phyloP scores from a whole-genome alignment of 208 protist species.

The Leishmania martiniquensis region DNA sequence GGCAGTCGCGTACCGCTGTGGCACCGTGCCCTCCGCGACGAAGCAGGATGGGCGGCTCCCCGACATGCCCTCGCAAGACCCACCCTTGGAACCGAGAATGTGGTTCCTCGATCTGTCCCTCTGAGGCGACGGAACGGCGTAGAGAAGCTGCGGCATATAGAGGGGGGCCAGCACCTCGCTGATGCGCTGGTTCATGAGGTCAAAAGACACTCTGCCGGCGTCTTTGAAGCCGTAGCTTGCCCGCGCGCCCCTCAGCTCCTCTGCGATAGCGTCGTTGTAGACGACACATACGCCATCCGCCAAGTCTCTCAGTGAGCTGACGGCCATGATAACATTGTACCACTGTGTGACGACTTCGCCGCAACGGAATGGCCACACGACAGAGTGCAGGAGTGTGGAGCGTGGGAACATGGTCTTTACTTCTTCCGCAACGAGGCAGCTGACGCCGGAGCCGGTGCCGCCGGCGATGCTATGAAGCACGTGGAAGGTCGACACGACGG shows the following conservation, averaged over 20 bases:
- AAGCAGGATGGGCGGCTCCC: neutral
- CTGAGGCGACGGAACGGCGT: conserved; percentile 27
- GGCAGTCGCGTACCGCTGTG: conserved; percentile 22
- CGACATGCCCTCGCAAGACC: neutral
- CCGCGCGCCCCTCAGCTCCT: conserved; percentile 19
- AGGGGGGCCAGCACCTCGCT: conserved; percentile 52
- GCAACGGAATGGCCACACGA: conserved; percentile 78
- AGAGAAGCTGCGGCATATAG: conserved; percentile 68
- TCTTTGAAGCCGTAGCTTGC: conserved; percentile 30
- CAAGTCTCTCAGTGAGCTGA: conserved; percentile 57
- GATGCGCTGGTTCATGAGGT: conserved; percentile 53
- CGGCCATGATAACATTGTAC: conserved; percentile 81
- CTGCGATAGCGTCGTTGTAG: conserved; percentile 67
- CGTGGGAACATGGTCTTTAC: conserved; percentile 65
- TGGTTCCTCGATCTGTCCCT: conserved; percentile 30
- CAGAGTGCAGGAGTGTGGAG: conserved; percentile 57
- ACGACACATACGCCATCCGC: conserved; percentile 69
- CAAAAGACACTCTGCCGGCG: conserved; percentile 40
- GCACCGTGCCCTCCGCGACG: conserved; percentile 8
- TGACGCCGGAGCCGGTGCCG: conserved; percentile 91
- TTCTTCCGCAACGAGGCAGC: conserved; percentile 75
- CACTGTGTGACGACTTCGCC: conserved; percentile 91
- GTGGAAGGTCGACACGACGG: conserved; percentile 57
- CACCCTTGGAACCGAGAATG: conserved; percentile 6
- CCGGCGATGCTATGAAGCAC: conserved; percentile 89